Evolutionary conservation across 805 yeast species (phyloP).

Genomic region (Pichia scutulata): DNA sequence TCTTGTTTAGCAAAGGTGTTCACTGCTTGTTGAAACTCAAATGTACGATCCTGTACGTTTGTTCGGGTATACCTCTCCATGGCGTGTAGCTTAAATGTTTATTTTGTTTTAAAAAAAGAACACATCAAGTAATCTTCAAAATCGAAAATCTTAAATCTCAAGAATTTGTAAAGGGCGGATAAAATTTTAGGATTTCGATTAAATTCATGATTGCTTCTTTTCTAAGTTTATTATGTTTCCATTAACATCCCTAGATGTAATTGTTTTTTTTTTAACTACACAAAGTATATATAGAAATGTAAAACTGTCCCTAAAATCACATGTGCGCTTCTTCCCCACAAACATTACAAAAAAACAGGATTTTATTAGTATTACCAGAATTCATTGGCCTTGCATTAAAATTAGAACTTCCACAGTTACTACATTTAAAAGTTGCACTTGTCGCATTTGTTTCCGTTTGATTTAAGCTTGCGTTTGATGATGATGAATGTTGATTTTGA

Average conservation of each 20-base stretch:
- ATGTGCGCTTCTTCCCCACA: conserved; percentile 20
- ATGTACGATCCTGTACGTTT: conserved; percentile 70
- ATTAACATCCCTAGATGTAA: not conserved
- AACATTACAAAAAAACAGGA: conserved; percentile 22
- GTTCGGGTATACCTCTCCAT: conserved; percentile 25
- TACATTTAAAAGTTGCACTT: not conserved
- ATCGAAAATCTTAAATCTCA: not conserved
- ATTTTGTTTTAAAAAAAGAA: not conserved
- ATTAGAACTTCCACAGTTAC: not conserved
- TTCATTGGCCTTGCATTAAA: conserved; percentile 8
- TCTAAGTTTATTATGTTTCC: too few species aligned
- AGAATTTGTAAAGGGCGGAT: not conserved
- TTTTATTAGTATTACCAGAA: conserved; percentile 11
- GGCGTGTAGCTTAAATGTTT: not conserved
- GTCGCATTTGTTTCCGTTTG: not conserved
- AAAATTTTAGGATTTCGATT: not conserved
- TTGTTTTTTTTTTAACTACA: not conserved
- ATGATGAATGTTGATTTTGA: conserved; percentile 4
- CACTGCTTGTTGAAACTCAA: conserved; percentile 90
- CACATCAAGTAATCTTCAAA: not conserved
- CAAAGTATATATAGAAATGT: too few species aligned
- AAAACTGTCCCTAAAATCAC: not conserved
- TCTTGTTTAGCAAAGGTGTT: conserved; percentile 55
- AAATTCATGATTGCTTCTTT: too few species aligned
- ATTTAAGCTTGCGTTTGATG: not conserved